Conservation (phyloP, 306 rosid genomes). For the Castanospermum australe region DNA sequence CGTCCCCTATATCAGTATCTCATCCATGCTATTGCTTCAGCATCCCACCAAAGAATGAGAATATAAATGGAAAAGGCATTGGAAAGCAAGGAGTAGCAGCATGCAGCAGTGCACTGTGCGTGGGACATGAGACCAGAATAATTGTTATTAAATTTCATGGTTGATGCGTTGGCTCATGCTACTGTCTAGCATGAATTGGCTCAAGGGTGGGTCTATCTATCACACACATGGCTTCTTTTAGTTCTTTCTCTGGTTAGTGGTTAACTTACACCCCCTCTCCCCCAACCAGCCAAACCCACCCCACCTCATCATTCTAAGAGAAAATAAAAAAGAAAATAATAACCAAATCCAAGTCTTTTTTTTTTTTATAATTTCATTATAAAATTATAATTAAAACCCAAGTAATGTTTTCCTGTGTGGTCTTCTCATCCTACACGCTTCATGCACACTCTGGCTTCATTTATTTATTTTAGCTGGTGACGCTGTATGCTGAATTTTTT, state of each 20-base stretch:
- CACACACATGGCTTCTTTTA: constrained; percentile 37
- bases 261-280: not conserved
- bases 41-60: constrained; percentile 22
- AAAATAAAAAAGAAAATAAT: not conserved
- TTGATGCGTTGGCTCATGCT: no score
- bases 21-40: constrained; percentile 30
- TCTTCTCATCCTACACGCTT: not conserved
- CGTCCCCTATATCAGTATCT: constrained; percentile 31
- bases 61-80: not conserved
- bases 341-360: not conserved
- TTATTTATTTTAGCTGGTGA: not conserved
- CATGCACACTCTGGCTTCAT: not conserved
- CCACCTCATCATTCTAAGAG: not conserved
- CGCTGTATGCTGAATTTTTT: not conserved
- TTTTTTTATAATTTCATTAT: not conserved
- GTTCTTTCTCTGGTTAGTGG: not conserved
- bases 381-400: not conserved
- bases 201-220: not conserved
- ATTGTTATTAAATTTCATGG: constrained; percentile 41
- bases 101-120: constrained; percentile 27
- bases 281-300: not conserved
- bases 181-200: constrained; percentile 39
- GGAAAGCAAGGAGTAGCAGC: not conserved
- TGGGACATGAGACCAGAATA: constrained; percentile 50
- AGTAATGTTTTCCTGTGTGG: not conserved